Percentiles rank a stretch among this genome's conserved stretches.
Conservation (phyloP, 495 filamentous ascomycete species). For the Penicillium dipodomyicola region DNA sequence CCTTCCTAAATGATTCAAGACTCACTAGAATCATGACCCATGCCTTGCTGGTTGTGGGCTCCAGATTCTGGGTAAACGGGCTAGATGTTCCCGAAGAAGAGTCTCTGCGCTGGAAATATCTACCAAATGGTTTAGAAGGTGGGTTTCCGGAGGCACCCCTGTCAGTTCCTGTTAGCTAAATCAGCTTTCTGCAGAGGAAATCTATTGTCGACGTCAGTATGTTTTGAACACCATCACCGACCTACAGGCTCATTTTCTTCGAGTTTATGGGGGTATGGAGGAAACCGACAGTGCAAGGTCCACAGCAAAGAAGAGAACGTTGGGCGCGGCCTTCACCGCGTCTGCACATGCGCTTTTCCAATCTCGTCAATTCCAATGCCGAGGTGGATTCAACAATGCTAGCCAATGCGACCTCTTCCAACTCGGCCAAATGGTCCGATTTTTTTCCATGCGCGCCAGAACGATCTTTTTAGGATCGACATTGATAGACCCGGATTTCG, state of each 20-base stretch:
- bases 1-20: conserved; percentile 25
- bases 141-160: conserved; percentile 14
- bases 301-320: conserved; percentile 6
- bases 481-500: conserved; percentile 44
- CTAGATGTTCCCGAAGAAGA: conserved; percentile 25
- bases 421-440: conserved; percentile 80
- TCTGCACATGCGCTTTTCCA: conserved; percentile 19
- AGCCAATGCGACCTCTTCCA: conserved; percentile 81
- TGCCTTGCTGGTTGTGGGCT: conserved; percentile 65
- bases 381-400: conserved; percentile 71
- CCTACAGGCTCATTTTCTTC: conserved; percentile 68
- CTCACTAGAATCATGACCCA: conserved; percentile 36
- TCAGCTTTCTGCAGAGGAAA: conserved; percentile 55
- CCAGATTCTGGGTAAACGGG: conserved; percentile 55
- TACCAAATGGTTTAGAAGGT: conserved; percentile 75
- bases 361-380: conserved; percentile 59
- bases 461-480: conserved; percentile 50
- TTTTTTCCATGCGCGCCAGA: conserved; percentile 56
- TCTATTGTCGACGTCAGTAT: conserved; percentile 65
- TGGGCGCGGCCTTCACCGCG: conserved; percentile 14
- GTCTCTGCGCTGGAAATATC: conserved; percentile 64
- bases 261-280: conserved; percentile 56
- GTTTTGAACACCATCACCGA: conserved; percentile 75
- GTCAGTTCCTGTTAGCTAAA: neutral
- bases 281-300: conserved; percentile 20